These are phyloP conservation scores for Talaromyces sp. DNA, from an alignment of 2,329 filamentous ascomycete species.

Conservation along the genomic window DNA sequence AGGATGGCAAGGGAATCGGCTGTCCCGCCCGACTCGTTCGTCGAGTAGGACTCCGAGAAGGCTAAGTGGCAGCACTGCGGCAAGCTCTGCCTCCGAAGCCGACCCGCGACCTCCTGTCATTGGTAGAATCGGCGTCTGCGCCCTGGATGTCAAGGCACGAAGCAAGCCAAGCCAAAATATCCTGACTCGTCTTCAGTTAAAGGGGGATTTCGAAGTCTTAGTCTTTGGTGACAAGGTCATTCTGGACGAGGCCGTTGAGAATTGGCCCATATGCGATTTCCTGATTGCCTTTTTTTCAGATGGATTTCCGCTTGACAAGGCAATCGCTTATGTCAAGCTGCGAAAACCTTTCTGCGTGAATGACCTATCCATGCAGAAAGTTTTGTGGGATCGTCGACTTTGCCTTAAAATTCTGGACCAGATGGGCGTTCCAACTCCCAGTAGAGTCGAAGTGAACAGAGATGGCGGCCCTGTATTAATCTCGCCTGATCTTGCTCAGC, in stretches of 20 bases:
- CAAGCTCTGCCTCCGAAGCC: conserved; percentile 66
- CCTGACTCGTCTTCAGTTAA: conserved; percentile 82
- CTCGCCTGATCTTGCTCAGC: conserved; percentile 72
- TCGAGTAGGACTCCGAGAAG: conserved; percentile 68
- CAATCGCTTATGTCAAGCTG: conserved; percentile 88
- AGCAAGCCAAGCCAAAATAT: conserved; percentile 98
- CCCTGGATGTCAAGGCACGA: conserved; percentile 88
- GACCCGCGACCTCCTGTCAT: conserved; percentile 49
- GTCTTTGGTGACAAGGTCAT: conserved; percentile 99
- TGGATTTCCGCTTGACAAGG: conserved; percentile 93
- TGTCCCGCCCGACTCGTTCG: conserved; percentile 43
- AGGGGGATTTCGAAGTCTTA: conserved; percentile 90
- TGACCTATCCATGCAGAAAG: conserved; percentile 93
- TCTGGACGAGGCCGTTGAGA: conserved; percentile 90
- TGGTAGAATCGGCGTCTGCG: conserved; percentile 84
- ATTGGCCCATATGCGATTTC: conserved; percentile 95
- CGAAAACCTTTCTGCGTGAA: conserved; percentile 97
- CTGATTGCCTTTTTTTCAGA: conserved; percentile 98
- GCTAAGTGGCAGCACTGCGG: conserved; percentile 76
- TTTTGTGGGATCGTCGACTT: conserved; percentile 90
- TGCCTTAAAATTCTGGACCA: conserved; percentile 85
- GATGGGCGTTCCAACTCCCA: conserved; percentile 83
- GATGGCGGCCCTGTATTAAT: conserved; percentile 82
- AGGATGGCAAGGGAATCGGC: conserved; percentile 30
- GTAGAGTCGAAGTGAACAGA: conserved; percentile 82